Base-by-base conservation (phyloP, 768 basidiomycete genomes). In the Psilocybe cyanescens region DNA sequence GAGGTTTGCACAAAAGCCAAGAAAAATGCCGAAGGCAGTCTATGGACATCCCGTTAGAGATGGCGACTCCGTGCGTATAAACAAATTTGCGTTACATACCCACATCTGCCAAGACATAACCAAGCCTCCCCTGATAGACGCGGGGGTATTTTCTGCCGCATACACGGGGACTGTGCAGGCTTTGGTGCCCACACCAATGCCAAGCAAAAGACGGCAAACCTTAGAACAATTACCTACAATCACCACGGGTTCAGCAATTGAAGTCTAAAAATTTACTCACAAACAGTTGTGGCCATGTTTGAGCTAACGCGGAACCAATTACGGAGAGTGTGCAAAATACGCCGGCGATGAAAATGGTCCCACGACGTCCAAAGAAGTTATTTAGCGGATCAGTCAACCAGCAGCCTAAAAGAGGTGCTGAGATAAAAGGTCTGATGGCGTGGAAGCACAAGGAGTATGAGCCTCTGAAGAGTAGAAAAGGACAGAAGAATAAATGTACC, bases 51-150 rank as follows among this genome's bases (percentile, higher is more conserved):
- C 44, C 12, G 33, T 59, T 31, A 39, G 8, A 17, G 33, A 8
- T 39, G 50, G 8, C 29, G 17, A 57, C 35, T 29, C 19, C 31
- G 5, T 44, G 39, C n/a, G 6, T 47, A 45, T 17, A 16, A 17
- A 14, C 41, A 8, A 35, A 54, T 8, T 49, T 16, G 14, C 7
- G 28, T 39, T 65, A 71, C 74, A 49, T 41, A 78, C 79, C 90
- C 90, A 93, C 77, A 91, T 81, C 72, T 92, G 90, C 92, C 94
- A 95, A 70, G 85, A 89, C 92, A 94, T 95, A 60, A 92, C 91
- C 31, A 95, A 82, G 1, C 86, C 93, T 58, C 94, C 94, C 62
- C 94, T 86, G 57, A 97, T 92, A 11, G 75, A 72, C 0, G 93
- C 85, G 0, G 94, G 94, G 0, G 88, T 79, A 70, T 88, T 87